Conservation (phyloP, 371 early-diverging fungal genomes). For the Rhizopus delemar region DNA sequence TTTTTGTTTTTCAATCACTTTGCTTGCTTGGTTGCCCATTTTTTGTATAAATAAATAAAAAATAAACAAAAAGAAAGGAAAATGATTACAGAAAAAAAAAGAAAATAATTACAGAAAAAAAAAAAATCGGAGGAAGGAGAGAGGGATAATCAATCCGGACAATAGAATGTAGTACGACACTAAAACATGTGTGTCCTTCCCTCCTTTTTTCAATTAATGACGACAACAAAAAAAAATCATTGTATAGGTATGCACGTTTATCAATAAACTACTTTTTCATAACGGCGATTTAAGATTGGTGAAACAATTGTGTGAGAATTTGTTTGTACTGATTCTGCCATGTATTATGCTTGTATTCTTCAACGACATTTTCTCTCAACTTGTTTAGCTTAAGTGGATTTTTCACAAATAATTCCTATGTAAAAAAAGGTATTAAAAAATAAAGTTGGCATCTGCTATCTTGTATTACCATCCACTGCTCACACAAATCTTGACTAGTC, state of each 20-base stretch:
- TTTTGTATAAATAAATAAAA: background rate
- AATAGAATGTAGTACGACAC: constrained; percentile 19
- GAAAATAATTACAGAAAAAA: constrained; percentile 9
- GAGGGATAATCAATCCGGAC: constrained; percentile 26
- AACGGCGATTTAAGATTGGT: constrained; percentile 12
- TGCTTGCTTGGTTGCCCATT: constrained; percentile 53
- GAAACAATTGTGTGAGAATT: constrained; percentile 25
- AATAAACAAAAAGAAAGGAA: constrained; percentile 1
- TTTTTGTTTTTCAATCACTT: constrained; percentile 34
- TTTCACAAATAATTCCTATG: constrained; percentile 43
- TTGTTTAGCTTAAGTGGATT: constrained; percentile 29
- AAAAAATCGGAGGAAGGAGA: constrained; percentile 11
- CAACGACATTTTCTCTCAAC: constrained; percentile 36
- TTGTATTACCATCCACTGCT: constrained; percentile 47
- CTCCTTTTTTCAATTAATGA: too few species aligned
- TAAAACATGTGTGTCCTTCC: too few species aligned
- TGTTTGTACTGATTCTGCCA: constrained; percentile 49
- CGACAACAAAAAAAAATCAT: too few species aligned
- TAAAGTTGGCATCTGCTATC: background rate
- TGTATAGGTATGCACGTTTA: too few species aligned
- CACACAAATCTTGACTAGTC: constrained; percentile 64
- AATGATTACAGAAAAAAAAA: constrained; percentile 4
- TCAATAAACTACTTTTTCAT: background rate
- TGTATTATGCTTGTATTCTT: constrained; percentile 38
- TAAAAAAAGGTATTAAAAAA: constrained; percentile 4